phyloP scores from a whole-genome alignment of 768 basidiomycete genomes.

The Russula sp. region DNA sequence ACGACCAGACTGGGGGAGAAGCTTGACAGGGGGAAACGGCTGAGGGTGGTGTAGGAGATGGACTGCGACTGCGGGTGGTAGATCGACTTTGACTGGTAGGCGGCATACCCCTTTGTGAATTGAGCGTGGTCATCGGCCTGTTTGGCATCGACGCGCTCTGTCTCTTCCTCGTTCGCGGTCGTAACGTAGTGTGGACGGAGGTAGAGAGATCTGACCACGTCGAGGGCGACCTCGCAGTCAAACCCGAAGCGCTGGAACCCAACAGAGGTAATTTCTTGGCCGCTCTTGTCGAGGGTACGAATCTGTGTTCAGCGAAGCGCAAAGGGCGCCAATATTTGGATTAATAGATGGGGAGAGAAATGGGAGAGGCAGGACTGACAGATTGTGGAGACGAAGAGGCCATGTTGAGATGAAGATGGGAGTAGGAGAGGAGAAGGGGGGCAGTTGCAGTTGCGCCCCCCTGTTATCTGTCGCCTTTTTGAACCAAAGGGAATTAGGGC shows the following conservation, averaged over 20 bases:
- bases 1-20: conserved; percentile 69
- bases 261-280: conserved; percentile 71
- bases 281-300: conserved; percentile 68
- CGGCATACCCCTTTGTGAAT: conserved; percentile 47
- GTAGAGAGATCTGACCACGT: conserved; percentile 83
- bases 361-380: conserved; percentile 4
- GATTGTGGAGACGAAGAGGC: conserved; percentile 15
- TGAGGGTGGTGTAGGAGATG: conserved; percentile 90
- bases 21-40: conserved; percentile 92
- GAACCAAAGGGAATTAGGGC: neutral
- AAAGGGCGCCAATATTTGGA: neutral
- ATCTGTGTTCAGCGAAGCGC: conserved; percentile 41
- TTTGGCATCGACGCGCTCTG: conserved; percentile 38
- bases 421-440: neutral
- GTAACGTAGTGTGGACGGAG: conserved; percentile 75
- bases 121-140: conserved; percentile 49
- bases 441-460: neutral
- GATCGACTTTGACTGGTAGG: conserved; percentile 82
- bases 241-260: conserved; percentile 88
- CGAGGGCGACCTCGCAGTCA: conserved; percentile 77
- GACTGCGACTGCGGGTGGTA: conserved; percentile 74
- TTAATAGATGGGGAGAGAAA: neutral
- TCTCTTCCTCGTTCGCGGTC: conserved; percentile 37
- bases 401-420: conserved; percentile 18
- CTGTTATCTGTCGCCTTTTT: neutral